Conservation (phyloP, 2,329 filamentous ascomycete species). For the Domatiomyces catenatus region DNA sequence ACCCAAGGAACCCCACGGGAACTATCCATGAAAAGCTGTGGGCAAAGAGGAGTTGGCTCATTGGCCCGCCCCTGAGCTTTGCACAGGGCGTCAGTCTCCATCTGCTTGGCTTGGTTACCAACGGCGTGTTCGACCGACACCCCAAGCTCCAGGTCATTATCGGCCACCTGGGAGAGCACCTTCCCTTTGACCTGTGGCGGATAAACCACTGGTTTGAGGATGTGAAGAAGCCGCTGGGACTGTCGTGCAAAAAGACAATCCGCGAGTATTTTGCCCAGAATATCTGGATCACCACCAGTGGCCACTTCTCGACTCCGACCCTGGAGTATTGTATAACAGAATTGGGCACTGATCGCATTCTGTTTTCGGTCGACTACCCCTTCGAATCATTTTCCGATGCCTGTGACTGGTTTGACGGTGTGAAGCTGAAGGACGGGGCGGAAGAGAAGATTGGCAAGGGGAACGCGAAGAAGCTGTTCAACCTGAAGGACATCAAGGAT, state of each 20-base stretch:
- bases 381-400: slow-evolving; percentile 16
- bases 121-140: slow-evolving; percentile 18
- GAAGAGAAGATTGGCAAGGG: slow-evolving; percentile 34
- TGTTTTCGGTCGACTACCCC: slow-evolving; percentile 28
- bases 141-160: slow-evolving; percentile 18
- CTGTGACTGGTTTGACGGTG: slow-evolving; percentile 18
- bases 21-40: slow-evolving; percentile 17
- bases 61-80: slow-evolving; percentile 17
- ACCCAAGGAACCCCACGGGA: slow-evolving; percentile 31
- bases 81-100: slow-evolving; percentile 18
- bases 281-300: slow-evolving; percentile 29
- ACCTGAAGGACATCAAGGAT: slow-evolving; percentile 10
- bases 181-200: slow-evolving; percentile 30
- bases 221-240: slow-evolving; percentile 15
- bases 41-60: slow-evolving; percentile 17
- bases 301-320: slow-evolving; percentile 27
- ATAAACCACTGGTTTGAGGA: slow-evolving; percentile 22
- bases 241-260: slow-evolving; percentile 29
- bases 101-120: slow-evolving; percentile 18
- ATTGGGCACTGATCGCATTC: slow-evolving; percentile 25
- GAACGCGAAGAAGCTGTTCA: slow-evolving; percentile 37
- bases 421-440: slow-evolving; percentile 30
- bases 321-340: slow-evolving; percentile 27
- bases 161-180: slow-evolving; percentile 18
- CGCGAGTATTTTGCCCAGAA: slow-evolving; percentile 29